Conservation (phyloP, 257 asterid species). For the Scutellaria minor region DNA sequence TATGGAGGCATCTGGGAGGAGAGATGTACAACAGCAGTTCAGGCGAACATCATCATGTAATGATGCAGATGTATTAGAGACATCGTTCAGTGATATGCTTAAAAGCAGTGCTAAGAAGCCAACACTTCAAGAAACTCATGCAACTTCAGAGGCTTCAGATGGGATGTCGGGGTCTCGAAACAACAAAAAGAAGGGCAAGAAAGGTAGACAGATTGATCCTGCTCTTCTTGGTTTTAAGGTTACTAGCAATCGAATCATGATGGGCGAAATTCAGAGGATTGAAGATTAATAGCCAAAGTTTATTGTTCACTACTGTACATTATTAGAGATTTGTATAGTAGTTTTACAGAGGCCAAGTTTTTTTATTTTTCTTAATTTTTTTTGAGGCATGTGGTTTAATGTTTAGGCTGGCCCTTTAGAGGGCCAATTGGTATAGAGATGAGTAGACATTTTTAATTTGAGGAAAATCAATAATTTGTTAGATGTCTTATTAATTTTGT, state of each 20-base stretch:
- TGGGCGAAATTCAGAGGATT: slow-evolving; percentile 95
- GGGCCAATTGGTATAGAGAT: slow-evolving; percentile 25
- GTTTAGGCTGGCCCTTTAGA: slow-evolving; percentile 18
- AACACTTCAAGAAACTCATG: slow-evolving; percentile 57
- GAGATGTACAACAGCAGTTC: slow-evolving; percentile 72
- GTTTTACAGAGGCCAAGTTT: slow-evolving; percentile 32
- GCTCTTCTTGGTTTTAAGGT: slow-evolving; percentile 99
- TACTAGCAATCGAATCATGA: slow-evolving; percentile 96
- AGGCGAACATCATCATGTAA: slow-evolving; percentile 72
- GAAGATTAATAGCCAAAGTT: slow-evolving; percentile 58
- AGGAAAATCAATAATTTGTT: neutral
- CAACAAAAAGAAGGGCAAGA: slow-evolving; percentile 94
- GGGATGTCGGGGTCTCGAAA: slow-evolving; percentile 52
- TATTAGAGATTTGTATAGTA: slow-evolving; percentile 39
- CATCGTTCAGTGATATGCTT: slow-evolving; percentile 97
- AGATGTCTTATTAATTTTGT: neutral
- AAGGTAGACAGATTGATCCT: slow-evolving; percentile 96
- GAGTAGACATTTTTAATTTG: slow-evolving; percentile 10
- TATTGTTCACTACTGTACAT: slow-evolving; percentile 38
- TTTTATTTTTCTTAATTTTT: slow-evolving; percentile 12
- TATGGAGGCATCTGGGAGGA: slow-evolving; percentile 55
- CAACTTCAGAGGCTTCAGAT: slow-evolving; percentile 48
- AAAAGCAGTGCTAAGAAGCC: slow-evolving; percentile 77
- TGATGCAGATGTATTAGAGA: slow-evolving; percentile 78
- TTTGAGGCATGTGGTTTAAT: slow-evolving; percentile 18